Conservation (phyloP, 495 filamentous ascomycete species). For the Penicillium paradoxum region DNA sequence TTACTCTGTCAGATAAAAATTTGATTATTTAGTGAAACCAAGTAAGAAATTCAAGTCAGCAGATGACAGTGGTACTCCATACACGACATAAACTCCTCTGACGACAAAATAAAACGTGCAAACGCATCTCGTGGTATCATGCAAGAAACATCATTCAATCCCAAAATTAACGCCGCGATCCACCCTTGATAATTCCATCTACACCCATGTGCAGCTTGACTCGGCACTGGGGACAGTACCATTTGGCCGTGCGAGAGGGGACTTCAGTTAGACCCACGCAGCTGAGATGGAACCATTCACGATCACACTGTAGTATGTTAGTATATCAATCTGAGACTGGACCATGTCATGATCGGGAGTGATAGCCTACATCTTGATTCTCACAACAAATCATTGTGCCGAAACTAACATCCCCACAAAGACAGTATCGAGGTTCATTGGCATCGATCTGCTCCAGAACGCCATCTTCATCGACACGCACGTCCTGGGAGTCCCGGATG, state of each 20-base stretch:
- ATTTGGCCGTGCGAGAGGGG: slow-evolving; percentile 75
- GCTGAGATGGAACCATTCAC: slow-evolving; percentile 91
- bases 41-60: not conserved
- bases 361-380: slow-evolving; percentile 70
- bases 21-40: not conserved
- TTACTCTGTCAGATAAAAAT: not conserved
- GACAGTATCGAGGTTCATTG: slow-evolving; percentile 82
- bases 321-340: slow-evolving; percentile 2
- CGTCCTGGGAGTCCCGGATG: slow-evolving; percentile 33
- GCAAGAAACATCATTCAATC: slow-evolving; percentile 10
- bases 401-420: slow-evolving; percentile 87
- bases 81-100: not conserved
- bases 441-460: slow-evolving; percentile 73
- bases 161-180: slow-evolving; percentile 27
- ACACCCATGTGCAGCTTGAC: slow-evolving; percentile 54
- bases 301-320: slow-evolving; percentile 50
- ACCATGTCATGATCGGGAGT: slow-evolving; percentile 5
- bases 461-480: slow-evolving; percentile 44
- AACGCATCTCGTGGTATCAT: slow-evolving; percentile 32
- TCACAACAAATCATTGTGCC: slow-evolving; percentile 96
- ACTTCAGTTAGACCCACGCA: slow-evolving; percentile 76
- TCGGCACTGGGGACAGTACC: slow-evolving; percentile 91
- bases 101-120: slow-evolving; percentile 5
- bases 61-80: not conserved
- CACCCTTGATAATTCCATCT: slow-evolving; percentile 38